Conservation (phyloP, 1,284 basidiomycete genomes). For the Apiotrichum brassicae region DNA sequence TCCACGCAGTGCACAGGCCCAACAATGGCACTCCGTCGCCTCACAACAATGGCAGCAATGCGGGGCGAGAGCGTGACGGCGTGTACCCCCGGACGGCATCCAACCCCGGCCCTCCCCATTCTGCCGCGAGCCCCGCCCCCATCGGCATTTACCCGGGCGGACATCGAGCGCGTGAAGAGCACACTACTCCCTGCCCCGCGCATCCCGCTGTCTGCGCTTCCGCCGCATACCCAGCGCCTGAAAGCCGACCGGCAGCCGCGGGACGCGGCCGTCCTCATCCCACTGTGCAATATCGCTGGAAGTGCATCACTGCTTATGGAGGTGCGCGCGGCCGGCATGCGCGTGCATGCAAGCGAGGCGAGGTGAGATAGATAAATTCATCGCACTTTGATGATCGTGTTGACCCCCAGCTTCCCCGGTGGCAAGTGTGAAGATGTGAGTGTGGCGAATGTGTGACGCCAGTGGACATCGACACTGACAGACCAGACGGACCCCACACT, state of each 20-base stretch:
- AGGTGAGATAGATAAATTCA: constrained; percentile 24
- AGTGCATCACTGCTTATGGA: constrained; percentile 33
- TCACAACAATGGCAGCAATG: no score
- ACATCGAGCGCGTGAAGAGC: constrained; percentile 18
- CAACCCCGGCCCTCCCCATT: no score
- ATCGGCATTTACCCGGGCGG: constrained; percentile 23
- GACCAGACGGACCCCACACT: constrained; percentile 20
- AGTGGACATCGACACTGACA: not conserved
- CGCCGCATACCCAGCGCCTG: constrained; percentile 23
- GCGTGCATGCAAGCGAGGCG: constrained; percentile 39
- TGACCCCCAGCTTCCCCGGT: constrained; percentile 11
- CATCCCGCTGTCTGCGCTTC: constrained; percentile 12
- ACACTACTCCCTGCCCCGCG: constrained; percentile 17
- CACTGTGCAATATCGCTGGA: constrained; percentile 33
- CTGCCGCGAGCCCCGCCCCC: constrained; percentile 1
- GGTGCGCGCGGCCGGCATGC: constrained; percentile 27
- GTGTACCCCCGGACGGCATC: no score
- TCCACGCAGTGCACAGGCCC: no score
- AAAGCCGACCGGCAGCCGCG: constrained; percentile 1
- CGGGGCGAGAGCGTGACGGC: no score
- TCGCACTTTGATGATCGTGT: not conserved
- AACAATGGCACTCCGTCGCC: no score
- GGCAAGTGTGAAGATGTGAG: constrained; percentile 8
- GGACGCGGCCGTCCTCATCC: constrained; percentile 39
- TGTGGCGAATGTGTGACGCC: no score